Conservation (phyloP, 1,139 yeast species). For the Taphrina betulina region DNA sequence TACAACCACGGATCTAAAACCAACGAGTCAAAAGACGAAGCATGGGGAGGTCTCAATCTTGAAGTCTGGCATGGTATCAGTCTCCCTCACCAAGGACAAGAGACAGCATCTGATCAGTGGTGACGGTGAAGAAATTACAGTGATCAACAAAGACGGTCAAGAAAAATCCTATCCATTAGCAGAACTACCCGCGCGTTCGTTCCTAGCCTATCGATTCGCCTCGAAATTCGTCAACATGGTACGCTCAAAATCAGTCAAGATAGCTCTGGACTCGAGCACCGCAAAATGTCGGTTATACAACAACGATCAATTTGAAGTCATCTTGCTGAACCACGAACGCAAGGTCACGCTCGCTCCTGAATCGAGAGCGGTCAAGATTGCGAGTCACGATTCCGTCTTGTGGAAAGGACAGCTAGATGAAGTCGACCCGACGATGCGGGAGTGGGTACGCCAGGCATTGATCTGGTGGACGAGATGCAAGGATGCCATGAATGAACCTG, state of each 20-base stretch:
- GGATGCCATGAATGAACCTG: conserved; percentile 19
- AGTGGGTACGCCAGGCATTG: conserved; percentile 15
- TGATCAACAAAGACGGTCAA: background rate
- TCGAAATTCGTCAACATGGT: conserved; percentile 32
- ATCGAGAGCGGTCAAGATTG: conserved; percentile 10
- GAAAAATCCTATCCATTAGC: conserved; percentile 19
- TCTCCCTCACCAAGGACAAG: conserved; percentile 7
- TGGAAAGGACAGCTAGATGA: conserved; percentile 22
- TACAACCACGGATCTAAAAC: conserved; percentile 22
- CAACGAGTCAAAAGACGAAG: conserved; percentile 18
- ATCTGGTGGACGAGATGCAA: conserved; percentile 24
- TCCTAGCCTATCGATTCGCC: conserved; percentile 34
- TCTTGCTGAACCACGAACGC: conserved; percentile 11
- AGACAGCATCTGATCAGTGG: conserved; percentile 10
- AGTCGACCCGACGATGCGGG: background rate
- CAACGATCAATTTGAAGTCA: conserved; percentile 26
- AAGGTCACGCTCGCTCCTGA: conserved; percentile 15
- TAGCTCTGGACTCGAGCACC: conserved; percentile 19
- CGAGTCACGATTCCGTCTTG: conserved; percentile 15
- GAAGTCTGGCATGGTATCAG: conserved; percentile 12
- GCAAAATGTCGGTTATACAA: conserved; percentile 20
- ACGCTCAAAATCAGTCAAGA: conserved; percentile 27
- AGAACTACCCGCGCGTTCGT: conserved; percentile 33
- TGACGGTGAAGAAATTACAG: conserved; percentile 6
- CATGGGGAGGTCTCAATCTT: conserved; percentile 19